Conservation (phyloP, 345 rosid species). For the Eucalyptus virginea region DNA sequence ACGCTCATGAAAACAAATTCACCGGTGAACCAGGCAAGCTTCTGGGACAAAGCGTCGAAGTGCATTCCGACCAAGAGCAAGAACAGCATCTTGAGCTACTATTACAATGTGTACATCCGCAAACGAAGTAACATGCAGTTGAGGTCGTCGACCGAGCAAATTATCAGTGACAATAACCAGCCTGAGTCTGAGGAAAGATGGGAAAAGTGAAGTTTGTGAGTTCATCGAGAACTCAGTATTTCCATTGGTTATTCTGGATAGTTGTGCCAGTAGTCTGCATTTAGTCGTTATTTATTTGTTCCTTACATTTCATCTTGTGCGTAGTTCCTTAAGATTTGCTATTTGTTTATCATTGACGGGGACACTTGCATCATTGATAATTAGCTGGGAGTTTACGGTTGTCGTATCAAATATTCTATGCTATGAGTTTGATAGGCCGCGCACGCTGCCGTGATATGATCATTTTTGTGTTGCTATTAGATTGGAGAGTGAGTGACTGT, state of each 20-base stretch:
- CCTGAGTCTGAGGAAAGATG: background rate
- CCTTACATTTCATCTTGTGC: background rate
- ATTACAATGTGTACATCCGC: constrained; percentile 23
- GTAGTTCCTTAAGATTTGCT: background rate
- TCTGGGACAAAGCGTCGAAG: constrained; percentile 16
- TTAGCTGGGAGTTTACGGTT: background rate
- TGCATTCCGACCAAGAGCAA: constrained; percentile 12
- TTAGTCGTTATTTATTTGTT: background rate
- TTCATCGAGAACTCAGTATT: background rate
- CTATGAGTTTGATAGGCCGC: background rate
- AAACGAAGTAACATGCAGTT: constrained; percentile 13
- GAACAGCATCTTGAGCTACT: constrained; percentile 21
- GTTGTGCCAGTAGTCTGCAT: background rate
- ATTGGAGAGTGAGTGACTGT: background rate
- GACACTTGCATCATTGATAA: background rate
- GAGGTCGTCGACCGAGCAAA: background rate
- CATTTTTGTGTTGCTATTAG: background rate
- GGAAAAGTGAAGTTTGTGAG: background rate
- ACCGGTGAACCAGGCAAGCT: background rate
- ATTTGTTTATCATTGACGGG: background rate
- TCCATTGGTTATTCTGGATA: background rate
- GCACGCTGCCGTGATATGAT: background rate
- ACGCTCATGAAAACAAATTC: constrained; percentile 10
- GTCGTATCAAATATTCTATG: background rate
- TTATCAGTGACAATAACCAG: constrained; percentile 30